These are phyloP conservation scores for Trichoderma virens DNA, from an alignment of 495 filamentous ascomycete species.

Conservation along the genomic window DNA sequence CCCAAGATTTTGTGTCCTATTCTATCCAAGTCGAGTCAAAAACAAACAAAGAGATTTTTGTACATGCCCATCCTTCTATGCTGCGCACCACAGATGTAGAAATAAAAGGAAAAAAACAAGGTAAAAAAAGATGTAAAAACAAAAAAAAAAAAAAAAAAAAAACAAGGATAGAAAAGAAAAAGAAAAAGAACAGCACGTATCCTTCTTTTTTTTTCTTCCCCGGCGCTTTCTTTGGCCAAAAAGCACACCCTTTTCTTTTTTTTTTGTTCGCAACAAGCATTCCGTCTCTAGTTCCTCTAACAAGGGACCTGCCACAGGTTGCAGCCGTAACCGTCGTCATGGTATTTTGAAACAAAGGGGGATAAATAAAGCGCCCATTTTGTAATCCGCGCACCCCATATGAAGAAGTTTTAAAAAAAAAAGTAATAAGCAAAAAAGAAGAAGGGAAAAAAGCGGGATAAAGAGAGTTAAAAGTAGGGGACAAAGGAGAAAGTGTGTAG, in stretches of 20 bases:
- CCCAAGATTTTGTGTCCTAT: not conserved
- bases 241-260: not conserved
- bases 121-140: not conserved
- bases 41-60: not conserved
- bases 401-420: not conserved
- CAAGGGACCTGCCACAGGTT: conserved; percentile 6
- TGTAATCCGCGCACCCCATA: not conserved
- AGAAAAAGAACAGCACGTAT: not conserved
- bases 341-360: not conserved
- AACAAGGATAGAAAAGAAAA: not conserved
- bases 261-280: not conserved
- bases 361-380: not conserved
- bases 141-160: not conserved
- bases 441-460: not conserved
- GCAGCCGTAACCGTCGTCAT: conserved; percentile 6
- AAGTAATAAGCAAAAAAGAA: not conserved
- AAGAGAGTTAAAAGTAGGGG: not conserved
- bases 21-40: not conserved
- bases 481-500: not conserved
- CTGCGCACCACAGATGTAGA: conserved; percentile 2
- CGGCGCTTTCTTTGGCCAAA: not conserved
- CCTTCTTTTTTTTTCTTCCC: not conserved
- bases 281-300: conserved; percentile 5
- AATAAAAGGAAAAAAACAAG: not conserved
- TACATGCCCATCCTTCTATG: conserved; percentile 7